Evolutionary conservation across 305 asterid genomes (phyloP).

Genomic region (Monarda citriodora): DNA sequence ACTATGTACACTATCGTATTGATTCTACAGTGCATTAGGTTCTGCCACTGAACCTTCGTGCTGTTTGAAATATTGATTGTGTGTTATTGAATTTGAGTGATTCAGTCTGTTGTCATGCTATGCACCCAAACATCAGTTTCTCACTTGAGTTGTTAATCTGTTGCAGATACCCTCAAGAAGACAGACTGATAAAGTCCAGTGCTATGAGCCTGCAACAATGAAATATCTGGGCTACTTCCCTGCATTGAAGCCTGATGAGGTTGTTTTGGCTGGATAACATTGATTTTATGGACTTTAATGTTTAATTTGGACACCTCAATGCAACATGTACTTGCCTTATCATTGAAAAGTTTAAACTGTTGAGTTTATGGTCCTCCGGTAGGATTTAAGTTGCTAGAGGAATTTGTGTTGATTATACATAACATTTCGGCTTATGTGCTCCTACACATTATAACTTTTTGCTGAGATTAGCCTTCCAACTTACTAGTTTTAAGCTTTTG

Average conservation of each 20-base stretch:
- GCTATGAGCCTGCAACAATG: constrained; percentile 99
- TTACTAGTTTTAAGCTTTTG: constrained; percentile 13
- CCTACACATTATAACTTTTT: not conserved
- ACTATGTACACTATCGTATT: not conserved
- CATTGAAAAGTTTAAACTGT: constrained; percentile 9
- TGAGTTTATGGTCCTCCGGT: constrained; percentile 12
- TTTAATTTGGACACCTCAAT: constrained; percentile 9
- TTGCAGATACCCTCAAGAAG: constrained; percentile 96
- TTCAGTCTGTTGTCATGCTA: constrained; percentile 2
- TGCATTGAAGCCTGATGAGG: constrained; percentile 94
- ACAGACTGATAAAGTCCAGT: constrained; percentile 94
- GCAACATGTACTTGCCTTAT: constrained; percentile 11
- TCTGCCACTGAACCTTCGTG: not conserved
- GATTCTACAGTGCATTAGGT: constrained; percentile 3
- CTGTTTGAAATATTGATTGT: constrained; percentile 5
- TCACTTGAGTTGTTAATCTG: constrained; percentile 20
- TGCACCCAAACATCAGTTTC: constrained; percentile 14
- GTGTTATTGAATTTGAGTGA: constrained; percentile 14
- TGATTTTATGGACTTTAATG: not conserved
- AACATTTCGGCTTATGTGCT: constrained; percentile 10
- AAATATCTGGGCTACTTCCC: constrained; percentile 89
- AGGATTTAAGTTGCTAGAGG: constrained; percentile 11
- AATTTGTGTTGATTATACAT: constrained; percentile 11
- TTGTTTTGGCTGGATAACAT: constrained; percentile 25
- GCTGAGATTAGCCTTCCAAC: constrained; percentile 14